Conservation (phyloP, 352 stramenopile species). For the Pythium brachiatum region DNA sequence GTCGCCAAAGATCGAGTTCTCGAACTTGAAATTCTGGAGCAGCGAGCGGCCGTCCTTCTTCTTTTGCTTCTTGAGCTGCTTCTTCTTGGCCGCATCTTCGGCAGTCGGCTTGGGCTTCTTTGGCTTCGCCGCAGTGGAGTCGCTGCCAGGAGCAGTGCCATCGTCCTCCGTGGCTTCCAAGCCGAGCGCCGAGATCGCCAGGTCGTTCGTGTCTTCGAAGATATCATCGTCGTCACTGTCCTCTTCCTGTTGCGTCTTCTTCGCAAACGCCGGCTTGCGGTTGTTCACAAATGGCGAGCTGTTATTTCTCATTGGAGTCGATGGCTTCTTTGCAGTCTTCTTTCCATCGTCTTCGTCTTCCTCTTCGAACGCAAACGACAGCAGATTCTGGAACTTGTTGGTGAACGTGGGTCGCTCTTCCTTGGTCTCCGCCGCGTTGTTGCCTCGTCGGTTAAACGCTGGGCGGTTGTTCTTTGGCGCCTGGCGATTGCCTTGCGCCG, state of each 20-base stretch:
- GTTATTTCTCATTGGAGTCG: background rate
- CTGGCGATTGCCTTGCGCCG: conserved; percentile 9
- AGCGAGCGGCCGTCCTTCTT: conserved; percentile 71
- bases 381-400: conserved; percentile 84
- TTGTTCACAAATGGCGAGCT: conserved; percentile 18
- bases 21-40: conserved; percentile 83
- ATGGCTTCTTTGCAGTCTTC: background rate
- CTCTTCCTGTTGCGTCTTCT: conserved; percentile 4
- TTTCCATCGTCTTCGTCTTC: conserved; percentile 28
- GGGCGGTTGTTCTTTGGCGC: conserved; percentile 27
- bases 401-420: conserved; percentile 50
- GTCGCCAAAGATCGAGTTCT: conserved; percentile 80
- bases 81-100: conserved; percentile 36
- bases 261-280: conserved; percentile 1
- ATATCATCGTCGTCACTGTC: conserved; percentile 29
- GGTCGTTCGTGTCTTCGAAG: conserved; percentile 30
- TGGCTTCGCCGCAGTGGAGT: conserved; percentile 35
- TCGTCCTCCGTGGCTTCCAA: conserved; percentile 27
- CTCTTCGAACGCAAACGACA: conserved; percentile 71
- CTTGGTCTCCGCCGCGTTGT: conserved; percentile 17
- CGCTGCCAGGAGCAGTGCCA: conserved; percentile 21
- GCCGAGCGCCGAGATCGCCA: conserved; percentile 48
- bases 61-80: conserved; percentile 67
- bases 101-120: conserved; percentile 31
- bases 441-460: conserved; percentile 9